Base-by-base conservation (phyloP, 1,284 basidiomycete species). In the Sanghuangporus sanghuang region DNA sequence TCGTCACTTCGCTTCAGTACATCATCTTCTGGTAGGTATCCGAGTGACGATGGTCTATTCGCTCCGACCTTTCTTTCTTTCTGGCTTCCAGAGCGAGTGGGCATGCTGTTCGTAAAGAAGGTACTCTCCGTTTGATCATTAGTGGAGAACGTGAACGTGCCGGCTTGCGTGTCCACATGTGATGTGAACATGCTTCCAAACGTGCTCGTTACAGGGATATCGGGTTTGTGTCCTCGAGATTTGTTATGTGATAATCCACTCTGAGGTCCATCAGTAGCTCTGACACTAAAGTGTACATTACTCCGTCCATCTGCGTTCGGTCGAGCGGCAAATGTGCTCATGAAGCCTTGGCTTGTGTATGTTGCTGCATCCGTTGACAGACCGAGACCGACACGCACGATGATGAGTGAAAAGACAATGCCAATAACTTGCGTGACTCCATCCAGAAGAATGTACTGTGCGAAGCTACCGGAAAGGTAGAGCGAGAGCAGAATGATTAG, bases 351-450 rank as follows among this genome's bases (percentile, higher is more conserved):
- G 12, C 35, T 54, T 2, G 50, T 55, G 23, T 61, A 55, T 16
- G 50, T 55, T 6, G 44, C 36, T 9, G 57, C 57, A 46, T 61
- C 60, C 16, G 61, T 57, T n/a, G 71, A 70, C 35, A 74, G 46
- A 21, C 75, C 74, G 16, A 76, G 65, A 0, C 73, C 74, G 44
- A 75, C 69, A 18, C 75, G 75, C 49, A 76, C 71, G 53, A 76
- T 75, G 56, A 76, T 73, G 59, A 75, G 69, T 6, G 73, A 74
- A 67, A 76, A 76, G 7, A 73, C 72, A 54, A 54, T 55, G 18
- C 59, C 50, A 3, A 52, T 52, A 18, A 58, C 35, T 44, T 48
- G 57, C 16, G 39, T 46, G 16, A 61, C 50, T 12, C 18, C 36
- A 55, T 61, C 59, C 5, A 61, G 52, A n/a, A 61, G 2, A 4